Evolutionary conservation across 176 grass and related monocot genomes (phyloP), one percentile per base, ranked within the genome.

Genomic region (Themeda triandra): DNA sequence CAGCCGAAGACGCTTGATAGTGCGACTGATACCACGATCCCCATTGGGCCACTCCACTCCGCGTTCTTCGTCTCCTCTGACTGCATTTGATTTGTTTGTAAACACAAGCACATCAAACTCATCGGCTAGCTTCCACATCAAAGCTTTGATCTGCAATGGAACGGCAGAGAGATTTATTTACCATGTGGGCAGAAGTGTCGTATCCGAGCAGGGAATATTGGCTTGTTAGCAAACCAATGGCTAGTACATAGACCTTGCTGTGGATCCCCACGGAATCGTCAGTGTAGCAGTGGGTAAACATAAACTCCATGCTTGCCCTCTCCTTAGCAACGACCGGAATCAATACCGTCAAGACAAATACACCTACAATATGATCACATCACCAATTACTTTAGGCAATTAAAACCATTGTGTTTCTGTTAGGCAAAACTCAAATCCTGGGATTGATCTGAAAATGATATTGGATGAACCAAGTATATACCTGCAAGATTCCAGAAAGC

Each of bases 51-150:
- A 41, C 86, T 90, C 83, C 85, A 80, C 3, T 88, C 93, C 1
- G 93, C 93, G 7, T 90, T 92, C 80, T 92, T 95, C 8, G 93
- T 95, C 74, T 95, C 93, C 67, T 95, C 93, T 10, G 84, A 82
- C 93, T 92, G 48, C 44, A 80, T 17, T 42, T n/a, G 19, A n/a
- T n/a, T 36, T 58, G 5, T 6, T n/a, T 30, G n/a, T 21, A 28
- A 51, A 6, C 0, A 33, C 2, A 28, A 24, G 6, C 46, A 4
- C 0, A 11, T 21, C 65, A 21, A 70, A 41, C 6, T 4, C 9
- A 67, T 67, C 1, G 18, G 14, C 1, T 46, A 48, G 45, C 15
- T 23, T 68, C 8, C 19, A 54, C 19, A 21, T 3, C 1, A 15
- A 14, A 46, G 13, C 15, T 15, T 15, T 15, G 13, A 14, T 45